A percentile compares a stretch with the other conserved stretches of the same genome.
Evolutionary conservation across 78 protist genomes (phyloP).

Genomic region (Chrysochromulina parva): DNA sequence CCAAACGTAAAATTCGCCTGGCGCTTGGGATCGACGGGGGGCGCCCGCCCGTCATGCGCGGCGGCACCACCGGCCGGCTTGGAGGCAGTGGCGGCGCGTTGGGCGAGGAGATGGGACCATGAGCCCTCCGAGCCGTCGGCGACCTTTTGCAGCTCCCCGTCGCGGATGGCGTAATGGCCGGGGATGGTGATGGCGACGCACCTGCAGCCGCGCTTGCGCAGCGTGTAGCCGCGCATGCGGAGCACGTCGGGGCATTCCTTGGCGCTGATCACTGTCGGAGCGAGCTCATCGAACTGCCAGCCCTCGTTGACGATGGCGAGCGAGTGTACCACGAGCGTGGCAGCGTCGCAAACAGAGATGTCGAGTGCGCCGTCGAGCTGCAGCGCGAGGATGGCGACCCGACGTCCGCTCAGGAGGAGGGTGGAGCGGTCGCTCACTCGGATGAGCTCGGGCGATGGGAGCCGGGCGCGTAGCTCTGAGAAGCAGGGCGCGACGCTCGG

Average conservation of each 20-base stretch:
- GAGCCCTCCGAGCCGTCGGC: too few species aligned
- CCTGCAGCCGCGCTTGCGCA: neutral
- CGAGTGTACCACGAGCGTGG: neutral
- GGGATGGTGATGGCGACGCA: neutral
- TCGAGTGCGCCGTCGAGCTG: conserved; percentile 41
- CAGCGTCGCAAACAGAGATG: neutral
- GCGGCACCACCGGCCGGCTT: too few species aligned
- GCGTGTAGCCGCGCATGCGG: neutral
- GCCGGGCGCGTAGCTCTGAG: neutral
- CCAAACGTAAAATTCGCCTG: too few species aligned
- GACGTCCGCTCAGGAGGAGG: conserved; percentile 1
- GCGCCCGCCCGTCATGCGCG: too few species aligned
- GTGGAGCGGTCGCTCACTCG: neutral
- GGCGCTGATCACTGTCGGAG: neutral
- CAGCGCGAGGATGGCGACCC: neutral
- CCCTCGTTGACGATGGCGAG: neutral
- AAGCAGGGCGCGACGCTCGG: neutral
- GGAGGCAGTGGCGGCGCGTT: too few species aligned
- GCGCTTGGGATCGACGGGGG: too few species aligned
- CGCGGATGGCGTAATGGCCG: too few species aligned
- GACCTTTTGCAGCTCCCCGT: too few species aligned
- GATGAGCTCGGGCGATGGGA: neutral
- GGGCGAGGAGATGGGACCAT: too few species aligned
- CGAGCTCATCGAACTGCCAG: neutral
- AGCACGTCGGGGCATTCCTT: neutral